phyloP scores from a whole-genome alignment of 352 stramenopile genomes.

The Globisporangium orthogonon region DNA sequence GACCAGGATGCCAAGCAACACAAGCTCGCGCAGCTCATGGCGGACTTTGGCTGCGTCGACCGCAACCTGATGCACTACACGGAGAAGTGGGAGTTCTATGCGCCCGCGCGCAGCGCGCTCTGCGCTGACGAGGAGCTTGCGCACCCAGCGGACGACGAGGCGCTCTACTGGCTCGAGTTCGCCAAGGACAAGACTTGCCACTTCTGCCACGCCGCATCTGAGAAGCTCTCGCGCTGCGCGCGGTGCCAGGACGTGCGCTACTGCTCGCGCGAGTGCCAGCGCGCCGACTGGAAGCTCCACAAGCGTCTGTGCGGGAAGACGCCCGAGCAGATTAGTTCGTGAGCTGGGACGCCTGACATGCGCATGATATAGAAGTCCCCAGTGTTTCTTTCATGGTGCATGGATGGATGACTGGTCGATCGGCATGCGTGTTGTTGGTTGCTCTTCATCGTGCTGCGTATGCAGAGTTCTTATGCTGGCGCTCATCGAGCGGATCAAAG shows the following conservation, averaged over 20 bases:
- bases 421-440: no score
- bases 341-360: neutral
- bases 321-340: conserved; percentile 31
- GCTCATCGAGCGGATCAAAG: no score
- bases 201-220: conserved; percentile 40
- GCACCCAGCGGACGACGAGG: conserved; percentile 32
- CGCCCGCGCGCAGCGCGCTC: conserved; percentile 28
- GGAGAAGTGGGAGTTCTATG: conserved; percentile 83
- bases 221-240: conserved; percentile 57
- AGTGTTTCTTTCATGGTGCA: no score
- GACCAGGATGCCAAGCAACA: conserved; percentile 25
- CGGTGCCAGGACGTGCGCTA: conserved; percentile 66
- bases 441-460: no score
- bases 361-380: no score
- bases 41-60: conserved; percentile 56
- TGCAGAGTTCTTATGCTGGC: no score
- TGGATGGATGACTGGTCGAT: no score
- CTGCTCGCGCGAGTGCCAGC: conserved; percentile 81
- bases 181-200: conserved; percentile 62
- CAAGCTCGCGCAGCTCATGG: conserved; percentile 55
- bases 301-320: conserved; percentile 68
- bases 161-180: conserved; percentile 54
- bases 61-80: conserved; percentile 79
- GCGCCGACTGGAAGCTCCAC: conserved; percentile 68
- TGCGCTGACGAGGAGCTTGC: conserved; percentile 23